Evolutionary conservation across 768 basidiomycete species (phyloP).

Genomic region (Kwoniella botswanensis): DNA sequence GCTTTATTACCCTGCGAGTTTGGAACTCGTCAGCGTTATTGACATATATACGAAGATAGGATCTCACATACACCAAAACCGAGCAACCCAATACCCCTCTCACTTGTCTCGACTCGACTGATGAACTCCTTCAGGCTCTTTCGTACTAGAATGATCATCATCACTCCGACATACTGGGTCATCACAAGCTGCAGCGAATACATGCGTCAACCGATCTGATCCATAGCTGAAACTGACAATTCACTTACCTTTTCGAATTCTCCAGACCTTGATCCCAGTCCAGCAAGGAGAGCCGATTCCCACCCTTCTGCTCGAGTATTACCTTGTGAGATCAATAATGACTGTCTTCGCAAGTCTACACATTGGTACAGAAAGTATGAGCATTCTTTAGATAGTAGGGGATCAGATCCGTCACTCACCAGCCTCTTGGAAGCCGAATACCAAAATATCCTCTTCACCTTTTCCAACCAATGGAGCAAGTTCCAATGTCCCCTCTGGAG

Average conservation of each 20-base stretch:
- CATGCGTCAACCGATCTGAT: neutral
- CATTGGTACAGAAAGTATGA: neutral
- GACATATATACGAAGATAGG: neutral
- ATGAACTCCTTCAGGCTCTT: constrained; percentile 35
- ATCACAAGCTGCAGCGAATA: constrained; percentile 32
- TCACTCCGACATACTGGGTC: constrained; percentile 50
- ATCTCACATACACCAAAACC: constrained; percentile 44
- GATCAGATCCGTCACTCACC: constrained; percentile 25
- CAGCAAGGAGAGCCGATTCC: constrained; percentile 35
- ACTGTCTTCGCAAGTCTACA: constrained; percentile 42
- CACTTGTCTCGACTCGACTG: constrained; percentile 37
- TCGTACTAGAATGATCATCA: constrained; percentile 44
- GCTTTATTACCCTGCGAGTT: constrained; percentile 49
- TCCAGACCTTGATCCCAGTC: constrained; percentile 31
- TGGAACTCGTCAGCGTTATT: neutral
- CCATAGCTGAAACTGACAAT: neutral
- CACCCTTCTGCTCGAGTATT: constrained; percentile 40
- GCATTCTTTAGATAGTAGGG: neutral
- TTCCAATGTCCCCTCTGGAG: constrained; percentile 40
- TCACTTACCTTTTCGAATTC: constrained; percentile 37
- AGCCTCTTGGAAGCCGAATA: constrained; percentile 52
- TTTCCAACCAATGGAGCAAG: constrained; percentile 35
- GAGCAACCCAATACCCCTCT: constrained; percentile 47
- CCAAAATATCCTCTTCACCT: constrained; percentile 48
- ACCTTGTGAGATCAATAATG: constrained; percentile 44